Evolutionary conservation across 2,329 filamentous ascomycete species (phyloP), one percentile per base, ranked within the genome.

Genomic region (Trichoderma endophyticum): DNA sequence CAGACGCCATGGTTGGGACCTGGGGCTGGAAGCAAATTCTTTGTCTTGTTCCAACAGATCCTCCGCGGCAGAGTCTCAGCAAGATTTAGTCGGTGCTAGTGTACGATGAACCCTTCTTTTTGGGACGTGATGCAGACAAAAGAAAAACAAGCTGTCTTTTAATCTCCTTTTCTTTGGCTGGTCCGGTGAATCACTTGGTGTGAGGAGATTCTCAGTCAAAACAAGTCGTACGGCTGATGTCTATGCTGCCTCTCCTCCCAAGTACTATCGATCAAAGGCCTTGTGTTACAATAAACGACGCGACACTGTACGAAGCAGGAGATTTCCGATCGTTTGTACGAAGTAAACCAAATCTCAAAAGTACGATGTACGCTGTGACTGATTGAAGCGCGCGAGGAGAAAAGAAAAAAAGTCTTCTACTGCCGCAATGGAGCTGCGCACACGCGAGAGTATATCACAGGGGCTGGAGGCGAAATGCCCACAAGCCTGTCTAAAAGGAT

Each of bases 1-100:
- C 90, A 81, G 93, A 92, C 82, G 92, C 90, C 90, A 94, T 93
- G 82, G 54, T 93, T 93, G 82, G 59, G 70, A 77, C 84, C 66
- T 74, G 60, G 64, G 48, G 72, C 57, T 34, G 66, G 61, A 72
- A 57, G 71, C 56, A 61, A 71, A 56, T 24, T 60, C 32, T 24
- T 30, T 21, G 39, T 32, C 26, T 61, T 70, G 26, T 51, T 69
- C 34, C 26, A 43, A 51, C 24, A 62, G 39, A 65, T 65, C 59
- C 71, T 56, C 65, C 54, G 57, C 39, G 61, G 61, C 32, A 34
- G 28, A 32, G 67, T 43, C 43, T 57, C 36, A 57, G 54, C 54
- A 60, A 69, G 51, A 61, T 54, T 26, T 51, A 61, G 61, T 54
- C 61, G 54, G 32, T 61, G 67, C 66, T 66, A 69, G 59, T 61